Conservation (phyloP, 805 yeast genomes). For the Teunomyces aglyptinius region DNA sequence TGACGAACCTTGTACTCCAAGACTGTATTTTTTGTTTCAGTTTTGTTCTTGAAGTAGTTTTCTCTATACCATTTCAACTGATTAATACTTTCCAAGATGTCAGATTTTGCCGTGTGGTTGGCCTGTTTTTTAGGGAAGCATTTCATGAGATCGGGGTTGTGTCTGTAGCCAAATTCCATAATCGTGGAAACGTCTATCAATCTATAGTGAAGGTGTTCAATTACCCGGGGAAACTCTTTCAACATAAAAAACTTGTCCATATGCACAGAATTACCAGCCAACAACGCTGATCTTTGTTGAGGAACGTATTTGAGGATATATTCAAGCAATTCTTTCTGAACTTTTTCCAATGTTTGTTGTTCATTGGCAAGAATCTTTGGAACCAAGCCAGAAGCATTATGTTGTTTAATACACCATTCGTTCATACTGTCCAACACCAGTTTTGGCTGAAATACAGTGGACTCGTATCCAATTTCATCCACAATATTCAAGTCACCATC, state of each 20-base stretch:
- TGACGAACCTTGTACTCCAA: background rate
- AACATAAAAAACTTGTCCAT: slow-evolving; percentile 85
- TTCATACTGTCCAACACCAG: slow-evolving; percentile 68
- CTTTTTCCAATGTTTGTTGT: slow-evolving; percentile 53
- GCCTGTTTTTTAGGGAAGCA: slow-evolving; percentile 61
- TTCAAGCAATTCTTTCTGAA: slow-evolving; percentile 59
- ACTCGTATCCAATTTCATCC: slow-evolving; percentile 73
- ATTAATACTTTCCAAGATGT: slow-evolving; percentile 82
- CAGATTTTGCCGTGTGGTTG: slow-evolving; percentile 84
- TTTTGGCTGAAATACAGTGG: slow-evolving; percentile 70
- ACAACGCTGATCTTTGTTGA: slow-evolving; percentile 54
- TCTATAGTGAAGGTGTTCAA: slow-evolving; percentile 65
- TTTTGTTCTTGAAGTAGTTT: slow-evolving; percentile 49
- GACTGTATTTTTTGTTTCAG: slow-evolving; percentile 12
- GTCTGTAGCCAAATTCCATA: slow-evolving; percentile 76
- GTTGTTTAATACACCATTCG: slow-evolving; percentile 86
- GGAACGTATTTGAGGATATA: slow-evolving; percentile 60
- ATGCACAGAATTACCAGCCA: slow-evolving; percentile 92
- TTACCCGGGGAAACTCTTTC: slow-evolving; percentile 75
- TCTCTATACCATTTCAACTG: slow-evolving; percentile 78
- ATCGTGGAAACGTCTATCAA: slow-evolving; percentile 87
- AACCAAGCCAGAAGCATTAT: slow-evolving; percentile 73
- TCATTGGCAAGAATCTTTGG: slow-evolving; percentile 60
- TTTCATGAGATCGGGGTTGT: slow-evolving; percentile 61
- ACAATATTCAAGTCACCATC: slow-evolving; percentile 74